Evolutionary conservation across 441 rosid species (phyloP).

Genomic region (Populus hybrid): DNA sequence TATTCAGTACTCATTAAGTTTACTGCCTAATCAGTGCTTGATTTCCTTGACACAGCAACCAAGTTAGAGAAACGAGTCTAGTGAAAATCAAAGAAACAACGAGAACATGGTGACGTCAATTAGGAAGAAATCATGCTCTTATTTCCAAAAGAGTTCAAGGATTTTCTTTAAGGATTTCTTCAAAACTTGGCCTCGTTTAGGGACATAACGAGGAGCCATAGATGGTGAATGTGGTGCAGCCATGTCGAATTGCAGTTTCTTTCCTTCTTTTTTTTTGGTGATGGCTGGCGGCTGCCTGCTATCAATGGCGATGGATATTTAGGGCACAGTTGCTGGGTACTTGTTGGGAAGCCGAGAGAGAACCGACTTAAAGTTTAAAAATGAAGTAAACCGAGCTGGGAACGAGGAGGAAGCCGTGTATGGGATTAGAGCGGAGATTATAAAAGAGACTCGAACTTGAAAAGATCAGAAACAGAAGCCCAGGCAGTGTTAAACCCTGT

Average conservation of each 20-base stretch:
- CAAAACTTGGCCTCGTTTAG: slow-evolving; percentile 51
- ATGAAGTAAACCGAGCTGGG: background rate
- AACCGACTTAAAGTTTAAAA: background rate
- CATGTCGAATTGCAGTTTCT: background rate
- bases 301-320: background rate
- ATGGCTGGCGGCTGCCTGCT: background rate
- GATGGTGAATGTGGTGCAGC: background rate
- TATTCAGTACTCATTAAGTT: no score
- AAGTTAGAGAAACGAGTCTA: background rate
- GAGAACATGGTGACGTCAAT: background rate
- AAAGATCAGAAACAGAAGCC: no score
- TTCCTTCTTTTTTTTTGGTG: no score
- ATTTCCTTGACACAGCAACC: background rate
- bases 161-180: slow-evolving; percentile 25
- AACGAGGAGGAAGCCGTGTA: background rate
- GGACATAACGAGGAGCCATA: slow-evolving; percentile 40
- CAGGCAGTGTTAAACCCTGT: no score
- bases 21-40: no score
- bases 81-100: background rate
- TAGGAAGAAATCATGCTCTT: background rate
- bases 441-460: background rate
- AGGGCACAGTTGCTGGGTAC: background rate
- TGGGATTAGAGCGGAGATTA: background rate
- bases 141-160: slow-evolving; percentile 19
- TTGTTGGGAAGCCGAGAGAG: background rate